phyloP scores from a whole-genome alignment of 352 stramenopile genomes.

The Globisporangium paroecandrum region DNA sequence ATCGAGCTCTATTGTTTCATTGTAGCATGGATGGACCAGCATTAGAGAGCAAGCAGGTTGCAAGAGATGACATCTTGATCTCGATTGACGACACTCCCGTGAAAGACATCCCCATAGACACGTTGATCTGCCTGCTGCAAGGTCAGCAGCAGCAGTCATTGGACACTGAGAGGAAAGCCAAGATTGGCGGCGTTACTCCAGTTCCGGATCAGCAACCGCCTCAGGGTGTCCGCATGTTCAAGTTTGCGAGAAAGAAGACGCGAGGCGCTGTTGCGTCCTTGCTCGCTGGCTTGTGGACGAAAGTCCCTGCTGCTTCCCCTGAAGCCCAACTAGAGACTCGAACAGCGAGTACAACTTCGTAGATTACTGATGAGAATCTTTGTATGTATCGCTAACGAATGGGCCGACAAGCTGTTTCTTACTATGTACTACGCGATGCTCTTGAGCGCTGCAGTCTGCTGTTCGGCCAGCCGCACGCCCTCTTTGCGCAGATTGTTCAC shows the following conservation, averaged over 20 bases:
- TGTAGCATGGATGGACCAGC: slow-evolving; percentile 14
- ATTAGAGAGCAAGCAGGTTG: slow-evolving; percentile 9
- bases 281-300: slow-evolving; percentile 2
- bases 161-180: not conserved
- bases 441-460: slow-evolving; percentile 68
- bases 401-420: no score
- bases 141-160: not conserved
- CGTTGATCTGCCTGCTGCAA: slow-evolving; percentile 23
- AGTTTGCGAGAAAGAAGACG: slow-evolving; percentile 8
- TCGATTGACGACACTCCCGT: slow-evolving; percentile 26
- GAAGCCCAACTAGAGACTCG: not conserved
- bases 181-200: not conserved
- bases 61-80: slow-evolving; percentile 24
- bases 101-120: slow-evolving; percentile 28
- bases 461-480: slow-evolving; percentile 64
- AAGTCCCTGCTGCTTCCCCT: not conserved
- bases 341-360: not conserved
- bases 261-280: not conserved
- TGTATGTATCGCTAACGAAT: no score
- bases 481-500: slow-evolving; percentile 69
- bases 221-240: not conserved
- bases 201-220: not conserved
- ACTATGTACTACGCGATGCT: slow-evolving; percentile 34
- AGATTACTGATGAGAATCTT: not conserved
- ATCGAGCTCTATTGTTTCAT: not conserved